Base-by-base conservation (phyloP, 2,329 filamentous ascomycete species). In the Cyclaneusma minus region DNA sequence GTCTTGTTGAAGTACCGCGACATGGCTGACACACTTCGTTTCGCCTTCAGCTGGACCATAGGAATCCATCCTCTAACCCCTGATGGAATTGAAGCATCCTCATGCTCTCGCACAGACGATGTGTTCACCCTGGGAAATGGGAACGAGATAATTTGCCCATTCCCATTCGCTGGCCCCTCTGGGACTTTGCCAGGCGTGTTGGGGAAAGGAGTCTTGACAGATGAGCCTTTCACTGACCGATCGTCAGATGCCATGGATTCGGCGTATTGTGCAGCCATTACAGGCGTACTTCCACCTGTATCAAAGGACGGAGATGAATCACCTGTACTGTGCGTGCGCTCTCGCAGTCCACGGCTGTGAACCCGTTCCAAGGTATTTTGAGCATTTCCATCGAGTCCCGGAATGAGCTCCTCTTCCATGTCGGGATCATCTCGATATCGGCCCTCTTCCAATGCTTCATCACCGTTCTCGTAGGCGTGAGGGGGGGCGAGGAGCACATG, bases 401-500 rank as follows among this genome's bases (percentile, higher is more conserved):
- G 47, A 28, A 68, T 61, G 27, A 63, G 56, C 22, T 44, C 54
- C 28, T 51, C 44, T 4, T 50, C 43, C 22, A 67, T 62, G 7
- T 59, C 28, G 3, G 49, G 47, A 12, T 62, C 52, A 25, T 67
- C 65, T 28, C 53, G 56, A 43, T 72, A 74, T 32, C 69, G 59
- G 10, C 76, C 68, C 54, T 66, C 42, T 26, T 48, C 43, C 19
- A 45, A 38, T 14, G 44, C 49, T 31, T 67, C 55, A 17, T 62
- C 42, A 25, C 67, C 60, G 31, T 79, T 74, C 8, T 64, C 58
- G 42, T 81, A 82, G 35, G 67, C 68, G 25, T 76, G 71, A 38
- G 82, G 78, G 11, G 87, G 83, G 11, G 85, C 85, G n/a, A 98
- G 61, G 11, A 98, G 62, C 19, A 95, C 75, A 42, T 93, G 84